Evolutionary conservation across 495 filamentous ascomycete genomes (phyloP).

Genomic region (Neurospora tetrasperma): DNA sequence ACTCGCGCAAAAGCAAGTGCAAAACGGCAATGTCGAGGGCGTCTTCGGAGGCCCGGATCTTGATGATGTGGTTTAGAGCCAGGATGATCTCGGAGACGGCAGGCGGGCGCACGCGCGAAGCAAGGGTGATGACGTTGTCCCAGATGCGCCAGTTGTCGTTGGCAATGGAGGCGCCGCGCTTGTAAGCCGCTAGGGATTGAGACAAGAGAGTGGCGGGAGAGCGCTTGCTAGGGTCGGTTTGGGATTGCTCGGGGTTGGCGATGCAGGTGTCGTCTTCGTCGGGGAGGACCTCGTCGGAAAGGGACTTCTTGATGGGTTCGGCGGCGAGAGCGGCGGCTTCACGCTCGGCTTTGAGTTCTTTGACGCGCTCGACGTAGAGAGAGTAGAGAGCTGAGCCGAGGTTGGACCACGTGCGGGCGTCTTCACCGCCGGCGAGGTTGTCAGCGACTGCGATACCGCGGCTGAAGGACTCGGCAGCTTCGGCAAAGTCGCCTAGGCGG

Average conservation of each 20-base stretch:
- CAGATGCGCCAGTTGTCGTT: conserved; percentile 82
- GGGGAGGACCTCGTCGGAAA: not conserved
- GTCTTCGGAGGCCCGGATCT: conserved; percentile 62
- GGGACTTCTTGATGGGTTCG: conserved; percentile 5
- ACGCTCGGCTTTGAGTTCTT: conserved; percentile 26
- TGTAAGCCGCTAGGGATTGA: conserved; percentile 74
- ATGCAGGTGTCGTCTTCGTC: conserved; percentile 15
- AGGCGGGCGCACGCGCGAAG: conserved; percentile 58
- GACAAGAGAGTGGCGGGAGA: conserved; percentile 52
- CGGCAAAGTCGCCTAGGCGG: conserved; percentile 60
- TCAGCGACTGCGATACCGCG: conserved; percentile 48
- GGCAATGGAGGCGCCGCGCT: conserved; percentile 70
- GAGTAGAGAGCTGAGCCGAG: conserved; percentile 66
- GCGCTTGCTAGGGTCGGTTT: not conserved
- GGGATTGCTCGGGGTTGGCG: not conserved
- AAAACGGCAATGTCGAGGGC: conserved; percentile 69
- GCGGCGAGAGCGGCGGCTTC: conserved; percentile 19
- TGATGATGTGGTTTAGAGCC: conserved; percentile 62
- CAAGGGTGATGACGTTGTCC: conserved; percentile 87
- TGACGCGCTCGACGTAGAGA: conserved; percentile 30
- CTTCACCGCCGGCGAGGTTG: conserved; percentile 64
- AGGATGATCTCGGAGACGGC: conserved; percentile 63
- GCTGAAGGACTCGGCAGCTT: conserved; percentile 79
- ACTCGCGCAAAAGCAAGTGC: conserved; percentile 57
- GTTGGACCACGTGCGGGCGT: conserved; percentile 92